These are phyloP conservation scores for Blastobotrys peoriensis DNA, from an alignment of 805 yeast genomes.

Conservation along the genomic window DNA sequence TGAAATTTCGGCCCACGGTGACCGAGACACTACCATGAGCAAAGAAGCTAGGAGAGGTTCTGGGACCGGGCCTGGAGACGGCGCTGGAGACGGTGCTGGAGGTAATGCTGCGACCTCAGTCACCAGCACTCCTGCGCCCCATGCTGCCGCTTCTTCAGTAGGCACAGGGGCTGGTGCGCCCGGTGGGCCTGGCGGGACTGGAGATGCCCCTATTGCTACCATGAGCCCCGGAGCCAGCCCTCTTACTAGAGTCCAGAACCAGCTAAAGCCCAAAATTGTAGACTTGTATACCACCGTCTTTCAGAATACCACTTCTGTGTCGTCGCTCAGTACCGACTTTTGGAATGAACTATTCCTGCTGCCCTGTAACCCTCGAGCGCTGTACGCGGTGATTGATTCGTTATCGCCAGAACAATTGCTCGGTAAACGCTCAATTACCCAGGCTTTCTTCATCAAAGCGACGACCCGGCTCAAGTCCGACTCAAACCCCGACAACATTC, in stretches of 20 bases:
- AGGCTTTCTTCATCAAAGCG: conserved; percentile 23
- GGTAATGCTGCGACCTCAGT: no score
- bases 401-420: conserved; percentile 22
- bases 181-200: no score
- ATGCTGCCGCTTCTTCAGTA: no score
- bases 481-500: conserved; percentile 18
- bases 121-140: no score
- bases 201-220: no score
- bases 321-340: not conserved
- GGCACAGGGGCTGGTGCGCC: no score
- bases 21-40: no score
- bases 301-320: not conserved
- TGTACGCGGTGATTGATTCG: conserved; percentile 21
- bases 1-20: no score
- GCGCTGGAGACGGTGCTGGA: no score
- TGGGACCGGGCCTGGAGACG: no score
- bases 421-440: conserved; percentile 9
- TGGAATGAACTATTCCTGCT: conserved; percentile 22
- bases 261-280: not conserved
- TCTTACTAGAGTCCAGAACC: not conserved
- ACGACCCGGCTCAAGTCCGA: conserved; percentile 16
- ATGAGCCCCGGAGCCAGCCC: not conserved
- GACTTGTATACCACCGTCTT: not conserved
- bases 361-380: conserved; percentile 17
- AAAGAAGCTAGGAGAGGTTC: no score